phyloP scores from a whole-genome alignment of 345 rosid genomes.

The Dipteronia dyeriana region DNA sequence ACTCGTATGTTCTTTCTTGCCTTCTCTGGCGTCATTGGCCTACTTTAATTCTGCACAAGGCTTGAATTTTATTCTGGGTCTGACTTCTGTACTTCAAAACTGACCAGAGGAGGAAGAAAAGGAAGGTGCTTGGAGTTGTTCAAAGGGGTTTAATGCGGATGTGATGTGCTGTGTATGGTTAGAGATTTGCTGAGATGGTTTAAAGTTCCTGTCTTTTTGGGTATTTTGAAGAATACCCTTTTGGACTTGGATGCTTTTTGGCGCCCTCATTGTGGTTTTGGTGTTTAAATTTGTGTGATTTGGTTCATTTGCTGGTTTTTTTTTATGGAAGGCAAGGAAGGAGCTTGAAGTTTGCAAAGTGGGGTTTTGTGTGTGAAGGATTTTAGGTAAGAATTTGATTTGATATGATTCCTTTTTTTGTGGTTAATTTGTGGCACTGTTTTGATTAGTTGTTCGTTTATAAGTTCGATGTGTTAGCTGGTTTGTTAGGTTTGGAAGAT shows the following conservation, averaged over 20 bases:
- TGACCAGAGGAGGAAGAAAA: constrained; percentile 3
- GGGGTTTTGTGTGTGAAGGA: constrained; percentile 24
- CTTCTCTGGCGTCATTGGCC: not conserved
- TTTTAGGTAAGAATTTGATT: constrained; percentile 28
- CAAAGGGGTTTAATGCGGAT: constrained; percentile 3
- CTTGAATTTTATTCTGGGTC: not conserved
- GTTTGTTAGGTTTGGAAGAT: constrained; percentile 17
- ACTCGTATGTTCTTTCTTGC: constrained; percentile 19
- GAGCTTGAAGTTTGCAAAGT: constrained; percentile 10
- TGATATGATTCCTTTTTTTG: not conserved
- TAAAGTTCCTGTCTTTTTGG: constrained; percentile 24
- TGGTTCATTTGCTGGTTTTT: constrained; percentile 17
- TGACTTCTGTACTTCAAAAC: not conserved
- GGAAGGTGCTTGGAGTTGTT: constrained; percentile 25
- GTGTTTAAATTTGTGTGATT: constrained; percentile 17
- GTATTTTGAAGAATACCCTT: constrained; percentile 28
- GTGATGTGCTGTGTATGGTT: constrained; percentile 10
- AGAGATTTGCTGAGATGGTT: constrained; percentile 19
- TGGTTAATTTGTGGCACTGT: not conserved
- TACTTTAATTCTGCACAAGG: not conserved
- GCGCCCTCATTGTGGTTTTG: constrained; percentile 20
- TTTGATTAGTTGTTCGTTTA: constrained; percentile 10
- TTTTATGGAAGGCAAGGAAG: not conserved
- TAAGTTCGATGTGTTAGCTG: not conserved
- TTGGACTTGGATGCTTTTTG: constrained; percentile 18